Evolutionary conservation across 1,284 basidiomycete species (phyloP).

Genomic region (Hypsizygus ulmarius): DNA sequence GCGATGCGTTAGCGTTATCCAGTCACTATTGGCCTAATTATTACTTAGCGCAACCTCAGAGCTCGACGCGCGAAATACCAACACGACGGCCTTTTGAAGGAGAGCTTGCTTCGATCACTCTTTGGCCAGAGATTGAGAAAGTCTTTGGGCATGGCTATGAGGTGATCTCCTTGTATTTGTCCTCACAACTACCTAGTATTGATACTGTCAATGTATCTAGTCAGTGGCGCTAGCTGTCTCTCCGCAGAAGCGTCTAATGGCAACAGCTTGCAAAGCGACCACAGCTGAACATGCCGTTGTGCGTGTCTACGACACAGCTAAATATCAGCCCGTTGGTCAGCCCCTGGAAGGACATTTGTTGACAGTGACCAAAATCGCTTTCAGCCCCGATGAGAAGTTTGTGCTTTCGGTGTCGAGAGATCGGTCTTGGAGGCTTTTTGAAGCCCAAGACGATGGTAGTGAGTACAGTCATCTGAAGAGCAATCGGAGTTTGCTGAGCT

Average conservation of each 20-base stretch:
- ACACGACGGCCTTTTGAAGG: slow-evolving; percentile 73
- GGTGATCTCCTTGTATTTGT: slow-evolving; percentile 39
- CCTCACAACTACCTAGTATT: background rate
- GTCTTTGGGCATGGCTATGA: slow-evolving; percentile 98
- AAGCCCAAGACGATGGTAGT: slow-evolving; percentile 42
- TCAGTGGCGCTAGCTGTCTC: slow-evolving; percentile 79
- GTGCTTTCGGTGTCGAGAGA: slow-evolving; percentile 90
- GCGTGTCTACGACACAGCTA: slow-evolving; percentile 74
- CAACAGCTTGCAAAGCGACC: slow-evolving; percentile 90
- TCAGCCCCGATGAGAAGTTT: slow-evolving; percentile 79
- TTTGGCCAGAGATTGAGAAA: slow-evolving; percentile 98
- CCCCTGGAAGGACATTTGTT: slow-evolving; percentile 83
- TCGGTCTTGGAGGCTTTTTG: slow-evolving; percentile 88
- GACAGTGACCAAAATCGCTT: slow-evolving; percentile 88
- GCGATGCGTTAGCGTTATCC: background rate
- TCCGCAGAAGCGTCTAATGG: slow-evolving; percentile 68
- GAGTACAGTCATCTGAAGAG: slow-evolving; percentile 10
- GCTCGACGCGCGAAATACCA: slow-evolving; percentile 7
- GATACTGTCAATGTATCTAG: slow-evolving; percentile 39
- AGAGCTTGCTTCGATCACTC: slow-evolving; percentile 78
- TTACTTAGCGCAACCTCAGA: slow-evolving; percentile 6
- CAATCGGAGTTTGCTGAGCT: background rate
- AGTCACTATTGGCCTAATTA: background rate
- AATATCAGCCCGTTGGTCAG: slow-evolving; percentile 67
- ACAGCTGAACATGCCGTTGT: slow-evolving; percentile 87